Conservation (phyloP, 2,329 filamentous ascomycete genomes). For the Alternaria conjuncta region DNA sequence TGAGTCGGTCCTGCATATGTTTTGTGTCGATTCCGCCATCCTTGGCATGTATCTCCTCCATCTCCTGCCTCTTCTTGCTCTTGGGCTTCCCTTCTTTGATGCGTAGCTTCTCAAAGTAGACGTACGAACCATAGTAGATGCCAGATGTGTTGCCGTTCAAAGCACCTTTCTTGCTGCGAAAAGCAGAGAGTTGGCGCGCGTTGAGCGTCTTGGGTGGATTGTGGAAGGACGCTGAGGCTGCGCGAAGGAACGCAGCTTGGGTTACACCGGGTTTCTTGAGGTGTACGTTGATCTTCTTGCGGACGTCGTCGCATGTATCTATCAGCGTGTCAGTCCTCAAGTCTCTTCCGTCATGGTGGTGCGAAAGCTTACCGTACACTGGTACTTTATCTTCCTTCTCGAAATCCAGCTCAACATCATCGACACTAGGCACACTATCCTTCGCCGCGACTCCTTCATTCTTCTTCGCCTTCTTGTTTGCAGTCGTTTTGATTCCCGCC, state of each 20-base stretch:
- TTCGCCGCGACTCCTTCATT: constrained; percentile 22
- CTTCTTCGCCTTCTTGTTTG: constrained; percentile 9
- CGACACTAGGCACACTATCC: constrained; percentile 34
- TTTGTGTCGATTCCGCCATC: constrained; percentile 11
- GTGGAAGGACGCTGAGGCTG: constrained; percentile 54
- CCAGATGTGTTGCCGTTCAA: constrained; percentile 57
- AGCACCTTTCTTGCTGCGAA: constrained; percentile 59
- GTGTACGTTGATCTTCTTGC: constrained; percentile 62
- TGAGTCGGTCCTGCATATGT: background rate
- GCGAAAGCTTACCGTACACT: constrained; percentile 52
- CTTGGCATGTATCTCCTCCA: constrained; percentile 53
- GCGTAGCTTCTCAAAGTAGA: constrained; percentile 66
- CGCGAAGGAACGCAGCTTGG: constrained; percentile 60
- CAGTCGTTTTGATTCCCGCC: constrained; percentile 50
- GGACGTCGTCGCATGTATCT: constrained; percentile 64
- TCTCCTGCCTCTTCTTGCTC: constrained; percentile 57
- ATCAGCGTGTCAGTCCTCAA: background rate
- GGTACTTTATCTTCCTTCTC: constrained; percentile 57
- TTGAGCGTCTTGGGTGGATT: constrained; percentile 49
- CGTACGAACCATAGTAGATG: constrained; percentile 62
- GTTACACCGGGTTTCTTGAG: constrained; percentile 58
- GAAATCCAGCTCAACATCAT: constrained; percentile 53
- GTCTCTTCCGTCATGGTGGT: too few relatives aligned
- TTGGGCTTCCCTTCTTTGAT: constrained; percentile 61
- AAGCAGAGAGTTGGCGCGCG: constrained; percentile 56